Percentiles rank a stretch among this genome's conserved stretches.
Conservation (phyloP, 1,139 yeast genomes). For the Meyerozyma carpophila region DNA sequence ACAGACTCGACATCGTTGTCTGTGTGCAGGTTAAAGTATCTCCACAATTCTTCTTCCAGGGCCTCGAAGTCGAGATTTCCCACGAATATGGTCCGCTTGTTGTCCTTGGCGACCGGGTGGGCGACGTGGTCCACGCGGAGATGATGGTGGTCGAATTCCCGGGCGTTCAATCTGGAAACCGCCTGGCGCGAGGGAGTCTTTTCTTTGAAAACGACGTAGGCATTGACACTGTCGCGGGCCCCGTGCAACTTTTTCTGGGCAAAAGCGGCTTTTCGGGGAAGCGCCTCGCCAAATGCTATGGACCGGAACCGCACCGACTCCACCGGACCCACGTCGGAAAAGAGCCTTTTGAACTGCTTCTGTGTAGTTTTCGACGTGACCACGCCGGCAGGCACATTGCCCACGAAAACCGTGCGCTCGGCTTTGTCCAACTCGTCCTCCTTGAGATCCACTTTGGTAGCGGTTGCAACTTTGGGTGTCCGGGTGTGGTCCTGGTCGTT, state of each 20-base stretch:
- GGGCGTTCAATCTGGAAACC: slow-evolving; percentile 56
- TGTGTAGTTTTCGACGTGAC: slow-evolving; percentile 58
- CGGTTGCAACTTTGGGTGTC: slow-evolving; percentile 12
- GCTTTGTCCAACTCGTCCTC: slow-evolving; percentile 78
- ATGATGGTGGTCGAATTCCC: slow-evolving; percentile 65
- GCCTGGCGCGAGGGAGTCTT: slow-evolving; percentile 50
- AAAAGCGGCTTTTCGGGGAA: slow-evolving; percentile 91
- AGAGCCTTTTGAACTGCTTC: slow-evolving; percentile 60
- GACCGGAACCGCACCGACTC: slow-evolving; percentile 86
- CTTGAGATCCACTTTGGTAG: slow-evolving; percentile 46
- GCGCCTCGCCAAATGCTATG: slow-evolving; percentile 79
- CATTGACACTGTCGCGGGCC: slow-evolving; percentile 76
- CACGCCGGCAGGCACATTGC: slow-evolving; percentile 68
- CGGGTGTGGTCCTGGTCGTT: slow-evolving; percentile 10
- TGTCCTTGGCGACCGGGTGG: slow-evolving; percentile 84
- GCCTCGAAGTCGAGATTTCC: slow-evolving; percentile 95
- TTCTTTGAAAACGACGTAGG: slow-evolving; percentile 73
- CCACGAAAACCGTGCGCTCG: slow-evolving; percentile 83
- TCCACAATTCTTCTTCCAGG: slow-evolving; percentile 85
- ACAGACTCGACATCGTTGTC: slow-evolving; percentile 80
- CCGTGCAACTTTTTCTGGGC: slow-evolving; percentile 75
- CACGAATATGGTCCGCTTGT: slow-evolving; percentile 79
- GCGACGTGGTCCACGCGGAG: slow-evolving; percentile 87
- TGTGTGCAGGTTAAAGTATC: slow-evolving; percentile 57
- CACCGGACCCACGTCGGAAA: slow-evolving; percentile 54